Conservation (phyloP, 2,329 filamentous ascomycete species). For the Apiospora rasikravindrae region DNA sequence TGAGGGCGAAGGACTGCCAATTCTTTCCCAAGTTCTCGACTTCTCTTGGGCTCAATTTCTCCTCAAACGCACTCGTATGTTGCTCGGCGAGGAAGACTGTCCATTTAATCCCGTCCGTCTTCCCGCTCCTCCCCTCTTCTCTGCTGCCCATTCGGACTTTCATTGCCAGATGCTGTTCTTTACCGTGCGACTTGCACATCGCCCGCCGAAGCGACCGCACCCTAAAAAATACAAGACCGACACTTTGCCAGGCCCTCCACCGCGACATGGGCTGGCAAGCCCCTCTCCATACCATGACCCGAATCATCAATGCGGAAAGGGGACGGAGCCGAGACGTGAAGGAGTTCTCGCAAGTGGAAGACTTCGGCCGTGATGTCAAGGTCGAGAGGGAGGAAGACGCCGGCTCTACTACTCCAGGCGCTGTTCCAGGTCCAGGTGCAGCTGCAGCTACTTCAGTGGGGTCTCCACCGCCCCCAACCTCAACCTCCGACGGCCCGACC, state of each 20-base stretch:
- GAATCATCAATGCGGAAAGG: background rate
- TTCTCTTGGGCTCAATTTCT: conserved; percentile 17
- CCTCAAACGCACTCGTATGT: conserved; percentile 13
- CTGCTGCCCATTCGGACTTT: background rate
- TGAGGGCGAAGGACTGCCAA: conserved; percentile 16
- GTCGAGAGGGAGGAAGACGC: background rate
- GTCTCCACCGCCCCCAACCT: background rate
- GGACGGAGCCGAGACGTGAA: background rate
- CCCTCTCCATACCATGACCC: background rate
- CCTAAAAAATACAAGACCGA: no score
- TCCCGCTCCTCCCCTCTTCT: background rate
- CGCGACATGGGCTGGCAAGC: background rate
- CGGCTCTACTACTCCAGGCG: background rate
- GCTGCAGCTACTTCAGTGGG: conserved; percentile 8
- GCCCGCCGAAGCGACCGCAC: background rate
- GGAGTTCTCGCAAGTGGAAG: conserved; percentile 3
- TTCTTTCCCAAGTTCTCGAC: conserved; percentile 13
- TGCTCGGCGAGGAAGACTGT: background rate
- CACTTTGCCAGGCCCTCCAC: background rate
- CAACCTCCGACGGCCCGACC: background rate
- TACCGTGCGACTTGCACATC: conserved; percentile 8
- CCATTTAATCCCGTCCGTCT: background rate
- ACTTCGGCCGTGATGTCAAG: conserved; percentile 3
- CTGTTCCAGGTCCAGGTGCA: background rate
- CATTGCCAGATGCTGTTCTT: conserved; percentile 1